phyloP scores from a whole-genome alignment of 1,284 basidiomycete species.

The Sparassis latifolia region DNA sequence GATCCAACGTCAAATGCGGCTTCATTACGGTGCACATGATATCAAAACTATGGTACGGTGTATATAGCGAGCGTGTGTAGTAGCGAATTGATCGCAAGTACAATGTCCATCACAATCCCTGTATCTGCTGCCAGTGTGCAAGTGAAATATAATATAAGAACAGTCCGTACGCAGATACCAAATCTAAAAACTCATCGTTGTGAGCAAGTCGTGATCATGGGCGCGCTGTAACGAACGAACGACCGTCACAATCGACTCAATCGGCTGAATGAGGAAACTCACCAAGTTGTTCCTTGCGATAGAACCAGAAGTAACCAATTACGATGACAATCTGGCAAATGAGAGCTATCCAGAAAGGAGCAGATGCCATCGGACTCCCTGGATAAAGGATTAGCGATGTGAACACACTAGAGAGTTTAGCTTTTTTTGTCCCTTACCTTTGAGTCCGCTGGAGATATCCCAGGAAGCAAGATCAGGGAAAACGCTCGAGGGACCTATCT shows the following conservation, averaged over 20 bases:
- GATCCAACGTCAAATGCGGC: no score
- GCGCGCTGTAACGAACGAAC: constrained; percentile 23
- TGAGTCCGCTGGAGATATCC: constrained; percentile 68
- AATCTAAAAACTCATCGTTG: constrained; percentile 15
- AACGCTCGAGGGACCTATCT: constrained; percentile 78
- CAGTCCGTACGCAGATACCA: constrained; percentile 20
- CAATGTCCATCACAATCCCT: constrained; percentile 21
- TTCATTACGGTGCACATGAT: constrained; percentile 7
- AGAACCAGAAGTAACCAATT: constrained; percentile 92
- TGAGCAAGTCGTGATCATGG: constrained; percentile 29
- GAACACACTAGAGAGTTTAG: background rate
- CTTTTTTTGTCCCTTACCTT: constrained; percentile 29
- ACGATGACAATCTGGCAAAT: constrained; percentile 78
- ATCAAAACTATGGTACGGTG: constrained; percentile 16
- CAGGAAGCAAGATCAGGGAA: constrained; percentile 90
- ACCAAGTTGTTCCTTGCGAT: constrained; percentile 81
- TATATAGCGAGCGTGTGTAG: constrained; percentile 24
- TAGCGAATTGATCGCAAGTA: constrained; percentile 24
- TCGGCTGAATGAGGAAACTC: constrained; percentile 21
- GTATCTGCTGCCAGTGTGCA: constrained; percentile 20
- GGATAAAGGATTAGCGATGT: background rate
- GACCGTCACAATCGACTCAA: constrained; percentile 2
- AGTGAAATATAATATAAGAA: constrained; percentile 20
- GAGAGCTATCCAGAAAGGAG: constrained; percentile 86
- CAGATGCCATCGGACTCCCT: constrained; percentile 72